Evolutionary conservation across 345 rosid species (phyloP).

Genomic region (Laguncularia racemosa): DNA sequence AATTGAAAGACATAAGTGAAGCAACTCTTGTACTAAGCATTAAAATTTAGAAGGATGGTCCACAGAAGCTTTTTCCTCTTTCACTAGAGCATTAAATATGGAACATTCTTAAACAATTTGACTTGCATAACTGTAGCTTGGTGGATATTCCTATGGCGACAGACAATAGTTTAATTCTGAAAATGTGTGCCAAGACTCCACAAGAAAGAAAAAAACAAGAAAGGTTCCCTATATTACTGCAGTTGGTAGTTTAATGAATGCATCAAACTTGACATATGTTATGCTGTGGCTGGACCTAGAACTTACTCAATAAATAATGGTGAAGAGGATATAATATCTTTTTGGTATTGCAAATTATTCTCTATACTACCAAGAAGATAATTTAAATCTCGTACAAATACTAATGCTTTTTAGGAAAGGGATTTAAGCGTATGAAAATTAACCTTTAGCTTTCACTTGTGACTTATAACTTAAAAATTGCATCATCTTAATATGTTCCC

Average conservation of each 20-base stretch:
- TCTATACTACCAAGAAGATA: background rate
- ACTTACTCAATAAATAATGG: background rate
- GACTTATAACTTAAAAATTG: no score
- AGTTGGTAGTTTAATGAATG: background rate
- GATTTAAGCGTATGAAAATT: background rate
- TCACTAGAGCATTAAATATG: slow-evolving; percentile 4
- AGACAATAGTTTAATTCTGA: background rate
- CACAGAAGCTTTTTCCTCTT: no score
- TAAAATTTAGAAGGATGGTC: background rate
- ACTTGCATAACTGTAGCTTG: background rate
- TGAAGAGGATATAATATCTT: slow-evolving; percentile 1
- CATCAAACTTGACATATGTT: no score
- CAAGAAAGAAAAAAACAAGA: background rate
- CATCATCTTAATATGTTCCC: no score
- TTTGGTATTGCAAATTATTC: background rate
- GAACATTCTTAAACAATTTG: slow-evolving; percentile 2
- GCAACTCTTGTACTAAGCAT: background rate
- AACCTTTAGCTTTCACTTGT: no score
- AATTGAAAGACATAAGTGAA: slow-evolving; percentile 6
- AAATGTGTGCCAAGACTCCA: background rate
- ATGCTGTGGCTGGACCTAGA: background rate
- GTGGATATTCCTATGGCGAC: background rate
- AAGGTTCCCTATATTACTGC: background rate
- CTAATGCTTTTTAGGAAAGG: background rate
- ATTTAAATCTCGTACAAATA: background rate